Base-by-base conservation (phyloP, 441 rosid species). In the Codiaeum variegatum region DNA sequence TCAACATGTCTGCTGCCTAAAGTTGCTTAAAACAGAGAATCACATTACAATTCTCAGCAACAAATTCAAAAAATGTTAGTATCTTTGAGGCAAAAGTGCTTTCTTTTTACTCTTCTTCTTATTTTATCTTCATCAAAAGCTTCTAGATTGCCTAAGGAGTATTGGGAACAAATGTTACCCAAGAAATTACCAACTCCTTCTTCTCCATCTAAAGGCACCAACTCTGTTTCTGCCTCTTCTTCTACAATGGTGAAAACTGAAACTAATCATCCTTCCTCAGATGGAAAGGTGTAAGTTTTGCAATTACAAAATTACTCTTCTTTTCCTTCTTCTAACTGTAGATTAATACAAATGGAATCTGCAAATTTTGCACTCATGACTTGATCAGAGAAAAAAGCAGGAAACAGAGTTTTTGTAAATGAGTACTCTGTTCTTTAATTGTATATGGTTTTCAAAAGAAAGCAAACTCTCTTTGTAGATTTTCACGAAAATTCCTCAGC, bases 131-230 rank as follows among this genome's bases (percentile, higher is more conserved):
- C 75, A 52, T 78, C 94, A 21, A 88, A 90, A 24, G 91, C 91
- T 56, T 79, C 91, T 52, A 87, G 97, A 81, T 76, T 85, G 78
- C 94, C 98, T 34, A 82, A 81, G 40, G 85, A 68, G 28, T 79
- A 73, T 40, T 88, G 90, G 91, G 87, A 89, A 59, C 92, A 94
- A 77, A 94, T 90, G 97, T 77, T 92, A 73, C 97, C 98, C 38
- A 94, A 90, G 86, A 92, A 89, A 85, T 81, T 90, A 26, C 97
- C 95, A 0, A 13, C 86, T 60, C 91, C 90, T 71, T 80, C 87
- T 34, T 73, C 97, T 75, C 98, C 98, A 26, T 94, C 98, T 2
- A 89, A 81, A 78, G 97, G 97, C 67, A 94, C 98, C 62, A 92
- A 94, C 73, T 86, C 91, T 19, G 67, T 87, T 46, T 70, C 80